These are phyloP conservation scores for Durusdinium trenchii DNA, from an alignment of 73 alveolate genomes.

Conservation along the genomic window DNA sequence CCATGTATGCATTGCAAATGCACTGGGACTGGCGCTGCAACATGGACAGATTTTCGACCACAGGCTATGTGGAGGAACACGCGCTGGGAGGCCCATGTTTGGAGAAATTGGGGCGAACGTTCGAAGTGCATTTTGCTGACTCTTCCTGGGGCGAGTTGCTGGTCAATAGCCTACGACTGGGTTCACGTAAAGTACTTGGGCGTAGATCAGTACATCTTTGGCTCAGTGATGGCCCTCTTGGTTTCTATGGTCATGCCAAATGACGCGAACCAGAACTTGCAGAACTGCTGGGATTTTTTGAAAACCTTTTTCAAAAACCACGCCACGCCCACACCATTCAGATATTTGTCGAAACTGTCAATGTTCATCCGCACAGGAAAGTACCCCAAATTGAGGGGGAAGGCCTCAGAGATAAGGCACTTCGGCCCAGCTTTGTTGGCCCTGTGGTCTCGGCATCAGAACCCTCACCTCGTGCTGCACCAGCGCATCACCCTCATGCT, in stretches of 20 bases:
- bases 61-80: background rate
- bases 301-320: background rate
- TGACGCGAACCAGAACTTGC: background rate
- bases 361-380: background rate
- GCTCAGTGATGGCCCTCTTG: background rate
- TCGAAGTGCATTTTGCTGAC: background rate
- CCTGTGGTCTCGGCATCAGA: background rate
- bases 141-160: background rate
- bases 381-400: background rate
- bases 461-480: background rate
- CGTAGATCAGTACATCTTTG: slow-evolving; percentile 6
- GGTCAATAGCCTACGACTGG: background rate
- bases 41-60: background rate
- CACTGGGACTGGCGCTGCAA: background rate
- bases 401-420: background rate
- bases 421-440: background rate
- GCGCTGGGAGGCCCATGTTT: background rate
- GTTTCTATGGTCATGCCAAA: background rate
- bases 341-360: background rate
- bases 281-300: background rate
- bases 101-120: background rate
- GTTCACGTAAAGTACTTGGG: slow-evolving; percentile 1
- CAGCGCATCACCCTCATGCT: background rate
- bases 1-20: background rate
- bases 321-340: background rate